Evolutionary conservation across 2,329 filamentous ascomycete genomes (phyloP).

Genomic region (Chalara sp.): DNA sequence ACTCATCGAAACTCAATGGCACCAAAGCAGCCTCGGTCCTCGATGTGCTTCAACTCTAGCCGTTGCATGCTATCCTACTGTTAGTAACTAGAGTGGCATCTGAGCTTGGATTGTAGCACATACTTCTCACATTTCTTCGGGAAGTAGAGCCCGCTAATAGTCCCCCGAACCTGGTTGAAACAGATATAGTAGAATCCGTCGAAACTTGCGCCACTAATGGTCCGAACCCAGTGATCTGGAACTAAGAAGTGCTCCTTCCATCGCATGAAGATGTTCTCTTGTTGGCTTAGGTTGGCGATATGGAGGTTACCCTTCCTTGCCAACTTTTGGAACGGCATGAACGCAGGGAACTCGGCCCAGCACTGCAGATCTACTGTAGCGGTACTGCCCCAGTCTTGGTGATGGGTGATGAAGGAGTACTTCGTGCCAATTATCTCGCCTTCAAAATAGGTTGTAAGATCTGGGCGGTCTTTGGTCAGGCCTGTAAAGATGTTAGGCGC

Average conservation of each 20-base stretch:
- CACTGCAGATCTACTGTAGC: slow-evolving; percentile 89
- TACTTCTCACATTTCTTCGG: slow-evolving; percentile 98
- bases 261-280: slow-evolving; percentile 93
- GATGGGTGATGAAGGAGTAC: slow-evolving; percentile 83
- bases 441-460: slow-evolving; percentile 96
- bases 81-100: slow-evolving; percentile 8
- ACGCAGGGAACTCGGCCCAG: slow-evolving; percentile 86
- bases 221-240: slow-evolving; percentile 85
- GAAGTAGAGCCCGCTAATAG: slow-evolving; percentile 91
- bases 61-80: slow-evolving; percentile 82
- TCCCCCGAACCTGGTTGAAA: slow-evolving; percentile 86
- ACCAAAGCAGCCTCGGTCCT: slow-evolving; percentile 74
- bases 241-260: slow-evolving; percentile 99
- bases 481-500: slow-evolving; percentile 43
- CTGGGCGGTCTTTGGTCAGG: slow-evolving; percentile 90
- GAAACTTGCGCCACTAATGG: slow-evolving; percentile 90
- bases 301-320: slow-evolving; percentile 52
- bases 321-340: slow-evolving; percentile 63
- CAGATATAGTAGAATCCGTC: slow-evolving; percentile 99
- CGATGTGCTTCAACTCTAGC: slow-evolving; percentile 81
- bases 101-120: slow-evolving; percentile 30
- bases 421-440: slow-evolving; percentile 95
- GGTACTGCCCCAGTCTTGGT: slow-evolving; percentile 84
- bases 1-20: slow-evolving; percentile 81
- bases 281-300: slow-evolving; percentile 65